These are phyloP conservation scores for Hirschioporus abietinus DNA, from an alignment of 768 basidiomycete species.

Conservation along the genomic window DNA sequence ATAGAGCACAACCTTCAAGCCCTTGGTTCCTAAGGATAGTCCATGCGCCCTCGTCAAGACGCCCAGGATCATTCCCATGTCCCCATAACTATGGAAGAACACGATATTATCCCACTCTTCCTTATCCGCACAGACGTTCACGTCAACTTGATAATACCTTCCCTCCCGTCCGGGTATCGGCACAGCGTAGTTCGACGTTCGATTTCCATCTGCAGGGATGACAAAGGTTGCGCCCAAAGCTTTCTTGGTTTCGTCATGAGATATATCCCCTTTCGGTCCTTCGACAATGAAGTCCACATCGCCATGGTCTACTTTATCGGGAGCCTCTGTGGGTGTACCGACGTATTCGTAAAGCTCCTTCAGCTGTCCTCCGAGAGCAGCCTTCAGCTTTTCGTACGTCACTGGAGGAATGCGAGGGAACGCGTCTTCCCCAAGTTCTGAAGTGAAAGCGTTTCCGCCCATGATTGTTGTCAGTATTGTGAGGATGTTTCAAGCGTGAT, in stretches of 20 bases:
- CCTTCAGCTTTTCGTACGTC: slow-evolving; percentile 49
- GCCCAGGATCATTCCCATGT: slow-evolving; percentile 66
- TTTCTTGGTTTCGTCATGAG: slow-evolving; percentile 21
- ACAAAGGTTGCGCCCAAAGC: slow-evolving; percentile 44
- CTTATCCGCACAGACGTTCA: slow-evolving; percentile 49
- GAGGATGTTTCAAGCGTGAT: neutral
- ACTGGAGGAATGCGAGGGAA: slow-evolving; percentile 60
- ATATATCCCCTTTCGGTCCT: slow-evolving; percentile 28
- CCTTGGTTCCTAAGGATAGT: slow-evolving; percentile 44
- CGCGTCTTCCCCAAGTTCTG: slow-evolving; percentile 33
- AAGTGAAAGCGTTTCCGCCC: slow-evolving; percentile 68
- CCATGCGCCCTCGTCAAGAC: slow-evolving; percentile 48
- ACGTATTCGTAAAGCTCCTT: slow-evolving; percentile 44
- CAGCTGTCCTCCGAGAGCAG: slow-evolving; percentile 36
- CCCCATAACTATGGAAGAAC: slow-evolving; percentile 63
- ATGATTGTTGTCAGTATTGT: slow-evolving; percentile 27
- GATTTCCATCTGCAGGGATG: slow-evolving; percentile 43
- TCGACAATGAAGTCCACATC: slow-evolving; percentile 67
- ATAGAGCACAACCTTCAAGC: slow-evolving; percentile 45
- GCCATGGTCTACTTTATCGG: slow-evolving; percentile 60
- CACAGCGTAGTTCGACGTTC: slow-evolving; percentile 63
- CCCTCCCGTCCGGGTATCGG: slow-evolving; percentile 29
- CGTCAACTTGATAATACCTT: slow-evolving; percentile 57
- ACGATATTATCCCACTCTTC: slow-evolving; percentile 45
- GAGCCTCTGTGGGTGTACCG: slow-evolving; percentile 54